A percentile compares a stretch with the other conserved stretches of the same genome.
Evolutionary conservation across 768 basidiomycete species (phyloP).

Genomic region (Lyophyllum atratum): DNA sequence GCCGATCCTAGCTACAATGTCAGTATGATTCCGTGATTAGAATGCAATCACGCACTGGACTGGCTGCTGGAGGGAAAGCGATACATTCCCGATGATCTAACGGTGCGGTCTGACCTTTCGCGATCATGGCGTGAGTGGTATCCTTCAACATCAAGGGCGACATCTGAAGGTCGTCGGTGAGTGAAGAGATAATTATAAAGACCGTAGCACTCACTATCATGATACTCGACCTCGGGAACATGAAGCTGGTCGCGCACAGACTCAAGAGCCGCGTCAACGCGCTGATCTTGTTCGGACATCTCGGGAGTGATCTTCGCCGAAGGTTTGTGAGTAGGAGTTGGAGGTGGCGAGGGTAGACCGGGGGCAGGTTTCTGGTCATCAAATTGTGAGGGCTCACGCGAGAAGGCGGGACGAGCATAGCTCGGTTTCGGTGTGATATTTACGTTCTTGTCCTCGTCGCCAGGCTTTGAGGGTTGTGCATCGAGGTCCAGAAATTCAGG

Average conservation of each 20-base stretch:
- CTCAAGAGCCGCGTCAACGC: conserved; percentile 54
- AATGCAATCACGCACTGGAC: conserved; percentile 8
- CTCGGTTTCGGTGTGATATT: conserved; percentile 36
- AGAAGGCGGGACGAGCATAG: conserved; percentile 25
- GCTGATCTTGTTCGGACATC: conserved; percentile 40
- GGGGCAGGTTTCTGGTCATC: conserved; percentile 28
- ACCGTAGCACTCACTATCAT: conserved; percentile 42
- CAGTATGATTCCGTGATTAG: background rate
- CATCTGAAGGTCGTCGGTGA: conserved; percentile 42
- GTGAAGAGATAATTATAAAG: background rate
- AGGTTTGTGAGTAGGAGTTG: conserved; percentile 21
- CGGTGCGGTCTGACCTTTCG: conserved; percentile 42
- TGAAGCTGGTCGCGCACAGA: conserved; percentile 41
- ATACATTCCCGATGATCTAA: conserved; percentile 30
- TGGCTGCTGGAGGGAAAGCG: conserved; percentile 9
- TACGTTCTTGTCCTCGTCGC: conserved; percentile 17
- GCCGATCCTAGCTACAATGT: conserved; percentile 17
- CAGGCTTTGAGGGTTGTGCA: conserved; percentile 36
- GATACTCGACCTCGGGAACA: conserved; percentile 63
- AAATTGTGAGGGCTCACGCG: conserved; percentile 27
- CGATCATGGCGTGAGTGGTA: conserved; percentile 61
- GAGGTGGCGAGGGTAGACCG: conserved; percentile 34
- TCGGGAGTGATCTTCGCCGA: conserved; percentile 24
- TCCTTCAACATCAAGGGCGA: conserved; percentile 82
- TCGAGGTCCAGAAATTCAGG: conserved; percentile 89